Percentiles rank a stretch among this genome's conserved stretches.
phyloP scores from a whole-genome alignment of 2,329 filamentous ascomycete species.

The Davidsoniella australis region DNA sequence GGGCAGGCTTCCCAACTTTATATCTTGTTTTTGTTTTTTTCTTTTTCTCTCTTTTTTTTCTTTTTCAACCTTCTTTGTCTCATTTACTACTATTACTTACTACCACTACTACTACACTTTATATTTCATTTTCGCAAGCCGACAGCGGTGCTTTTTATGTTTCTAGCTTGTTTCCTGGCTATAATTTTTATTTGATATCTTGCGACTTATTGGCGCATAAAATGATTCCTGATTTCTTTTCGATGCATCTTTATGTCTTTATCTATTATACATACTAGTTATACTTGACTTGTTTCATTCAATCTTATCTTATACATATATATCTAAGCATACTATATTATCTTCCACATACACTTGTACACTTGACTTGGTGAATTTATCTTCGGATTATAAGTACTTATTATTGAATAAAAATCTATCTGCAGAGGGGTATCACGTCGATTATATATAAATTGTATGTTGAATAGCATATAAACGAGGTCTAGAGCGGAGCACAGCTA shows the following conservation, averaged over 20 bases:
- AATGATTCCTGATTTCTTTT: background rate
- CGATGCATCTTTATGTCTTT: background rate
- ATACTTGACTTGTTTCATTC: background rate
- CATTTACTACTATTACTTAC: background rate
- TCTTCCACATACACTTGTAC: background rate
- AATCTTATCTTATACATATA: background rate
- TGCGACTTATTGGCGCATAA: slow-evolving; percentile 1
- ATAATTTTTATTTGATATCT: background rate
- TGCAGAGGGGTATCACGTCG: slow-evolving; percentile 4
- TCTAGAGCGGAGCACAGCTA: slow-evolving; percentile 5
- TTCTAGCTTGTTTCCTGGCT: background rate
- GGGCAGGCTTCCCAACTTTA: background rate
- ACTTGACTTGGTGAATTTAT: background rate
- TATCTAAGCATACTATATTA: background rate
- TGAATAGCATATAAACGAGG: slow-evolving; percentile 16
- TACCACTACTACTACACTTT: too few relatives aligned
- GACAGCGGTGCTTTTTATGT: too few relatives aligned
- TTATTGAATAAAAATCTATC: slow-evolving; percentile 1
- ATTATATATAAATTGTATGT: slow-evolving; percentile 12
- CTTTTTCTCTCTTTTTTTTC: slow-evolving; percentile 3
- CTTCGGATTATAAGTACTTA: background rate
- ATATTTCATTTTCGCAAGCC: too few relatives aligned
- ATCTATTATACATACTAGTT: background rate
- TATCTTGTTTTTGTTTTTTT: slow-evolving; percentile 4
- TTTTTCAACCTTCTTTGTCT: background rate